A percentile compares a stretch with the other conserved stretches of the same genome.
These are phyloP conservation scores for Miamiensis avidus DNA, from an alignment of 169 alveolate species.

Conservation along the genomic window DNA sequence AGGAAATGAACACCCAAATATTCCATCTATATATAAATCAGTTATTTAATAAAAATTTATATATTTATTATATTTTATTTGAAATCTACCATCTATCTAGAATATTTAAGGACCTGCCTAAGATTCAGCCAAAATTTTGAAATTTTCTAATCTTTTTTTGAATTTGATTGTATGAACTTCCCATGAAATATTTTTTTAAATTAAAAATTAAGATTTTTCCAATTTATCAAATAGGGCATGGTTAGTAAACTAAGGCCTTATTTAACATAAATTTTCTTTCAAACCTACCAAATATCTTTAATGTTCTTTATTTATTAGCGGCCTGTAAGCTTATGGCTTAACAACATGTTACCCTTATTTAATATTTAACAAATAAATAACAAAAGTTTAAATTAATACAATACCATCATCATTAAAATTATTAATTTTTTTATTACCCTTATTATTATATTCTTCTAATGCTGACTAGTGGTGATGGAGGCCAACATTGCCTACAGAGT, in stretches of 20 bases:
- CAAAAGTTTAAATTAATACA: too few relatives aligned
- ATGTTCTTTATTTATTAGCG: neutral
- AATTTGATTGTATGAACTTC: neutral
- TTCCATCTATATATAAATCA: neutral
- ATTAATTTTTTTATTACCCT: neutral
- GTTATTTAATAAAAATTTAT: too few relatives aligned
- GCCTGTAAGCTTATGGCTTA: neutral
- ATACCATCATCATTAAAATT: neutral
- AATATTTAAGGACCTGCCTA: neutral
- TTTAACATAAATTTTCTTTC: neutral
- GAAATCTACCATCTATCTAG: neutral
- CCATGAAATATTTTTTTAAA: neutral
- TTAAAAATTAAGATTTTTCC: neutral
- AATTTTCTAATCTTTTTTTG: too few relatives aligned
- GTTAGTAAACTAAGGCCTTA: neutral
- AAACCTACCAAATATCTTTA: neutral
- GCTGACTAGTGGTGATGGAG: neutral
- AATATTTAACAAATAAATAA: too few relatives aligned
- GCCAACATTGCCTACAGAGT: neutral
- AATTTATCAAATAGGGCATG: neutral
- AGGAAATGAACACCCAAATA: neutral
- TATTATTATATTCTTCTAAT: too few relatives aligned
- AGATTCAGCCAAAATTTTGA: neutral
- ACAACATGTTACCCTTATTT: neutral
- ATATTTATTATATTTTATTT: too few relatives aligned